Evolutionary conservation across 768 basidiomycete genomes (phyloP), one percentile per base, ranked within the genome.

Genomic region (Mycena latifolia): DNA sequence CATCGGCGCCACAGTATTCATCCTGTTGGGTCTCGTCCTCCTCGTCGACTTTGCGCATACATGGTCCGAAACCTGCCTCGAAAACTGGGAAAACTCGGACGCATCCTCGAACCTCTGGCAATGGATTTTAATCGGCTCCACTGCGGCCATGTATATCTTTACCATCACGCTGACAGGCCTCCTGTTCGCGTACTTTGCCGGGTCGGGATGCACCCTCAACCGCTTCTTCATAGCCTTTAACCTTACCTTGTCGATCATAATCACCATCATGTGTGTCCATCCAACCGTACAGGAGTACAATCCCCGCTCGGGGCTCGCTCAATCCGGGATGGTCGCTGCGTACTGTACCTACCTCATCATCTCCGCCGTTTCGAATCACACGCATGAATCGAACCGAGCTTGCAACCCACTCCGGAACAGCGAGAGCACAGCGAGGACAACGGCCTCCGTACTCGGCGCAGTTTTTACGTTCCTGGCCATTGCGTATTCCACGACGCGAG

Each of bases 41-140:
- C 90, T 99, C 62, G 92, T 99, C 78, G 98, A 99, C 82, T 99
- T 99, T 74, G 98, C 98, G 2, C 98, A 99, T 76, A 92, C 94
- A 7, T 99, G 96, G 96, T 95, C 95, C 18, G 98, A 99, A 79
- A 96, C 90, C 8, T 99, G 97, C 76, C 86, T 98, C 56, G 92
- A 97, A 69, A 95, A 95, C 59, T 98, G 95, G 96, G 97, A 98
- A 77, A 88, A 89, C 63, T 89, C 88, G 2, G 79, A 82, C 31
- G 72, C 74, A 29, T 86, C 88, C 48, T 96, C 95, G 12, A 92
- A 91, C 70, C 78, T 96, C 55, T 99, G 98, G 98, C 95, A 98
- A 76, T 98, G 92, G 89, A 88, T 97, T 62, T 90, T 99, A 57
- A 90, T 99, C 58, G 91, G 93, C 6, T 97, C 96, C 10, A 98